These are phyloP conservation scores for Talaromyces sp. DNA, from an alignment of 2,329 filamentous ascomycete genomes.

Conservation along the genomic window DNA sequence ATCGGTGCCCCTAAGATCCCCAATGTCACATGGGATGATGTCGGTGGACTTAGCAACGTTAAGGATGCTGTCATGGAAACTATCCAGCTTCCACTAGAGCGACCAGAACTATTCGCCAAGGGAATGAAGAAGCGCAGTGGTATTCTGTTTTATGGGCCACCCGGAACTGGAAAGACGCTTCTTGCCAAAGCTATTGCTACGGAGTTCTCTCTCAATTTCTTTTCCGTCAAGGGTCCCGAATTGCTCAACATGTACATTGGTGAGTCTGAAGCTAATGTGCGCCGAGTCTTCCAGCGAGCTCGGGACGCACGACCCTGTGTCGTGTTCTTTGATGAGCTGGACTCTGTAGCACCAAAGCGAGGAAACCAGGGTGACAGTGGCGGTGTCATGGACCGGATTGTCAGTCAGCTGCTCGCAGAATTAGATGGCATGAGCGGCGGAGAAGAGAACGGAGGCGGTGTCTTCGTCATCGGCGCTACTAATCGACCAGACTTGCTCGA, in stretches of 20 bases:
- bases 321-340: conserved; percentile 96
- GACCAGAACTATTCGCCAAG: conserved; percentile 90
- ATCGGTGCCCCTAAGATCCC: conserved; percentile 98
- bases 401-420: conserved; percentile 89
- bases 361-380: conserved; percentile 97
- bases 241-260: conserved; percentile 99
- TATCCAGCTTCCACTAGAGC: conserved; percentile 85
- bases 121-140: conserved; percentile 98
- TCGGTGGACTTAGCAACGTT: conserved; percentile 86
- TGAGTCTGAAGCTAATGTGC: conserved; percentile 99
- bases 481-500: conserved; percentile 92
- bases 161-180: conserved; percentile 99
- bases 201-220: conserved; percentile 98
- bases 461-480: conserved; percentile 95
- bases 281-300: conserved; percentile 98
- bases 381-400: conserved; percentile 97
- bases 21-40: conserved; percentile 93
- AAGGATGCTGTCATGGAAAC: conserved; percentile 98
- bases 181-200: conserved; percentile 99
- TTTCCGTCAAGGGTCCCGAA: conserved; percentile 97
- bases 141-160: conserved; percentile 97
- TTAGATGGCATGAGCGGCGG: conserved; percentile 96
- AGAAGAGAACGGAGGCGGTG: conserved; percentile 71
- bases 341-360: conserved; percentile 93
- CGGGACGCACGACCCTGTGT: conserved; percentile 95